Evolutionary conservation across 768 basidiomycete genomes (phyloP), one percentile per base, ranked within the genome.

Genomic region (Cystofilobasidium ferigula): DNA sequence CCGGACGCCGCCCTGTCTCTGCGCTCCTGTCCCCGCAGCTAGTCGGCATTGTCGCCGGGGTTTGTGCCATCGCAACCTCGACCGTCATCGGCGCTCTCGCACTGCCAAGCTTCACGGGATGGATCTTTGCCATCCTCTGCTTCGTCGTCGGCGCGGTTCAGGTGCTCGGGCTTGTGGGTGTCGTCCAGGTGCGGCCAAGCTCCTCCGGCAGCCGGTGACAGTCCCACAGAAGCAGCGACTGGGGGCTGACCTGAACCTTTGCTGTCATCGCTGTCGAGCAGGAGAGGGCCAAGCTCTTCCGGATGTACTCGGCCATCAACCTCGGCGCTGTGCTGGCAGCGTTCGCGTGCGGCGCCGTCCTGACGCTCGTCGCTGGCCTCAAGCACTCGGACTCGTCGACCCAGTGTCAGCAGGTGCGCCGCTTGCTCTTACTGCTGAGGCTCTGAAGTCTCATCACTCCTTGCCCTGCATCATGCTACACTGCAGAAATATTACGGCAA

Each of bases 101-200:
- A 14, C 86, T 89, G 0, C 91, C 92, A 1, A 83, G 82, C 0
- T 86, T 86, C 73, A 84, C 88, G 1, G 79, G 82, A 9, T 82
- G 78, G 79, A 78, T 98, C 62, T 81, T 98, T 57, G 91, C 82
- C 0, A 80, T 83, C 24, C 74, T 89, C 24, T 88, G 85, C 71
- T 89, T 89, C 74, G 78, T 85, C 60, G 85, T 81, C n/a, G 86
- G 86, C 61, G 84, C 77, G 16, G 69, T 87, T 24, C 95, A 99
- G 74, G 69, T 89, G 0, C 74, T 95, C 16, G 95, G 95, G 0
- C 86, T 93, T 74, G 75, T 92, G 45, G 91, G 87, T 57, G 91
- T 97, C 48, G 82, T 83, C 47, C 80, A 80, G 78, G 93, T 88
- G 72, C 64, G 81, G 71, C 45, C 36, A n/a, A 34, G 30, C n/a